Conservation (phyloP, 1,284 basidiomycete species). For the Marasmius tenuissimus region DNA sequence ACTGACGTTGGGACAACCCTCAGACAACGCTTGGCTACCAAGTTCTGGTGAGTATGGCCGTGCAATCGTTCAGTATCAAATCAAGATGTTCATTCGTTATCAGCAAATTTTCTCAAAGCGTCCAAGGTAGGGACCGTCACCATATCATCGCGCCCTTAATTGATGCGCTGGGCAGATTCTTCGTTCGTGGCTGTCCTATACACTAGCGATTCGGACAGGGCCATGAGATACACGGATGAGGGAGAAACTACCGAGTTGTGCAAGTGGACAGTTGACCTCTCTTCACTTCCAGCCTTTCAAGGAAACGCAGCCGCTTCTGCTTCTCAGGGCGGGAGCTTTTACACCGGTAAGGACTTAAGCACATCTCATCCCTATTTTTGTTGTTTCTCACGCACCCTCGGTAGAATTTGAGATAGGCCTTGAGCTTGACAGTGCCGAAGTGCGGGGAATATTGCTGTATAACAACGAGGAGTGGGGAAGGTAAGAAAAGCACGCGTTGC, state of each 20-base stretch:
- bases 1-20: conserved; percentile 9
- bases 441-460: conserved; percentile 73
- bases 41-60: conserved; percentile 62
- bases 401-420: conserved; percentile 79
- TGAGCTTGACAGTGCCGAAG: conserved; percentile 79
- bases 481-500: conserved; percentile 36
- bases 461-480: conserved; percentile 76
- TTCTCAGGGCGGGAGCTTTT: conserved; percentile 63
- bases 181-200: conserved; percentile 77
- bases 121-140: conserved; percentile 46
- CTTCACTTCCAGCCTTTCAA: conserved; percentile 72
- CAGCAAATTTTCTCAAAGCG: conserved; percentile 73
- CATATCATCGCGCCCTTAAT: conserved; percentile 7
- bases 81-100: conserved; percentile 19
- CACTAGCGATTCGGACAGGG: conserved; percentile 68
- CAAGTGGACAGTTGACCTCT: conserved; percentile 83
- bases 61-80: conserved; percentile 10
- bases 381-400: not conserved
- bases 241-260: conserved; percentile 75
- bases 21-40: conserved; percentile 75
- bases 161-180: conserved; percentile 47
- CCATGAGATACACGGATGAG: conserved; percentile 82
- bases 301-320: conserved; percentile 58
- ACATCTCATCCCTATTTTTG: not conserved
- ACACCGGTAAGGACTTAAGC: conserved; percentile 56